Percentiles rank a stretch among this genome's conserved stretches.
phyloP scores from a whole-genome alignment of 176 grass and related monocot species.

The Carex pumila region DNA sequence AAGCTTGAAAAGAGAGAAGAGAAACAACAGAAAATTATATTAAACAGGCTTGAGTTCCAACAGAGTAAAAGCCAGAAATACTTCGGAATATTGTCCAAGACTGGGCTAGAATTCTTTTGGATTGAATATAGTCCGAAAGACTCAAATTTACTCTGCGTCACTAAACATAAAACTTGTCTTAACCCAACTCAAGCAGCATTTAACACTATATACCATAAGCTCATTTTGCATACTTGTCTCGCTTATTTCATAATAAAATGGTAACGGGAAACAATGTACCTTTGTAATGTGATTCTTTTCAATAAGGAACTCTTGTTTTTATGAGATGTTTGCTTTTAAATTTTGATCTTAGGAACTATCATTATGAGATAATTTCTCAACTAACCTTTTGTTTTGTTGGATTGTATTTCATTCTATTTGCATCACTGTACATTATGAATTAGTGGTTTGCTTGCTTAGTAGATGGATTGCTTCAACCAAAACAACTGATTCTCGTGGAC shows the following conservation, averaged over 20 bases:
- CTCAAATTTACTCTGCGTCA: no score
- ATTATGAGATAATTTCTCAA: no score
- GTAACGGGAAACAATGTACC: not conserved
- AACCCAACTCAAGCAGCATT: no score
- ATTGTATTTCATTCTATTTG: no score
- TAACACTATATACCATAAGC: no score
- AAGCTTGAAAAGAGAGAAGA: not conserved
- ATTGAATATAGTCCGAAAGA: no score
- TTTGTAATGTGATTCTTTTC: not conserved
- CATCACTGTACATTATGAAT: no score
- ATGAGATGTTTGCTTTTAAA: not conserved
- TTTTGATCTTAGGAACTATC: not conserved
- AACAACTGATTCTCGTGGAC: not conserved
- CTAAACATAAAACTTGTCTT: no score
- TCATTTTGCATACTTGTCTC: no score
- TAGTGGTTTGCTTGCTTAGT: no score
- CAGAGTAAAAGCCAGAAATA: not conserved
- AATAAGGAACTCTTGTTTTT: not conserved
- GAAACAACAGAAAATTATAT: not conserved
- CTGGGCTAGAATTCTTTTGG: not conserved
- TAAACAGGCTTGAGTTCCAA: not conserved
- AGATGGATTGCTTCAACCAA: not conserved
- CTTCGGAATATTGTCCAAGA: not conserved
- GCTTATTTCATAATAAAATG: no score
- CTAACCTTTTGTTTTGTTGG: no score